Conservation (phyloP, 2,329 filamentous ascomycete species). For the Teratosphaeria viscida region DNA sequence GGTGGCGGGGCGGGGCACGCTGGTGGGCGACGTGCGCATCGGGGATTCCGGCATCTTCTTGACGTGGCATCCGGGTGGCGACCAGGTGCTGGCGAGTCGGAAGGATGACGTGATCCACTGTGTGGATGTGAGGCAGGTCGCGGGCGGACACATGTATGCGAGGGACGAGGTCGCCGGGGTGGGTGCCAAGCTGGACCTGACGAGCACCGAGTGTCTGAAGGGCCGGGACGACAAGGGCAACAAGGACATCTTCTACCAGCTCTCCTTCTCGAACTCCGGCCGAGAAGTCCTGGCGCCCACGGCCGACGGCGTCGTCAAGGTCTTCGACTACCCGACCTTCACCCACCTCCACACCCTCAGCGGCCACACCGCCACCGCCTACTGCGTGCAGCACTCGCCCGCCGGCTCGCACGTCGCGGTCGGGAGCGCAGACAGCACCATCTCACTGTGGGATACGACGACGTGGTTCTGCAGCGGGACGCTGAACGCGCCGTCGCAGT, state of each 20-base stretch:
- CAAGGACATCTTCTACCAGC: constrained; percentile 49
- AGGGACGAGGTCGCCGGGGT: neutral
- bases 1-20: constrained; percentile 15
- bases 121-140: constrained; percentile 14
- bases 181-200: neutral
- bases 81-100: constrained; percentile 59
- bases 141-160: too few species aligned
- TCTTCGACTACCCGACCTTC: constrained; percentile 57
- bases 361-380: constrained; percentile 63
- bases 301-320: constrained; percentile 58
- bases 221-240: neutral
- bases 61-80: constrained; percentile 63
- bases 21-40: constrained; percentile 50
- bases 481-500: constrained; percentile 27
- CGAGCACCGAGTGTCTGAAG: neutral
- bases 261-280: constrained; percentile 64
- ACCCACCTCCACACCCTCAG: constrained; percentile 48
- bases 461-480: constrained; percentile 69
- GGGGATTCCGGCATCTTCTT: constrained; percentile 33
- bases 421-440: constrained; percentile 64
- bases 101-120: constrained; percentile 44
- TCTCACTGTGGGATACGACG: constrained; percentile 66
- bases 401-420: constrained; percentile 62
- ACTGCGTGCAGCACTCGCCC: constrained; percentile 59
- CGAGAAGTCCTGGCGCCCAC: constrained; percentile 61